Evolutionary conservation across 2,329 filamentous ascomycete genomes (phyloP).

Genomic region (Pseudopithomyces chartarum): DNA sequence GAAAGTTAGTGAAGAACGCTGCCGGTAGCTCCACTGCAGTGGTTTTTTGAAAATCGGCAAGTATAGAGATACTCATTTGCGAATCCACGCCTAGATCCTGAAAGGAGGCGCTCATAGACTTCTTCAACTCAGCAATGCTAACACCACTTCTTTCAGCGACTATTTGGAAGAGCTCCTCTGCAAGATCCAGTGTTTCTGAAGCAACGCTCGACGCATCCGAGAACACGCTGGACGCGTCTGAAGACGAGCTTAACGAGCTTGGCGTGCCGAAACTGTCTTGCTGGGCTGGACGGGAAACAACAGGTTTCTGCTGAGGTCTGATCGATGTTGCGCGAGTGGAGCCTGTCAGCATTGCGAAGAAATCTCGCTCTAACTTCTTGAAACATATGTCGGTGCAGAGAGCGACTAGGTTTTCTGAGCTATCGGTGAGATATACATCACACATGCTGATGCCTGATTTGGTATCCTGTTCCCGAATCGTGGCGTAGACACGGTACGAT

Average conservation of each 20-base stretch:
- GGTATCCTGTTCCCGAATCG: neutral
- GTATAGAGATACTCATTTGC: constrained; percentile 9
- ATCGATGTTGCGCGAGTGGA: neutral
- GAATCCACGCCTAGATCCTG: constrained; percentile 7
- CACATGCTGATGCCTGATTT: neutral
- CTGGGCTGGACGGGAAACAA: neutral
- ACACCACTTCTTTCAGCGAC: neutral
- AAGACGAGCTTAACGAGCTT: neutral
- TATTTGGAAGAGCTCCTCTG: neutral
- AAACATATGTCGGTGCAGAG: constrained; percentile 5
- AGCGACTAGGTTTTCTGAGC: neutral
- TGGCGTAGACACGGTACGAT: neutral
- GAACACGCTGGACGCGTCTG: neutral
- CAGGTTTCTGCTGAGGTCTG: neutral
- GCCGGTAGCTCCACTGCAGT: constrained; percentile 4
- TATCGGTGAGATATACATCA: neutral
- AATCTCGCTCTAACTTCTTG: constrained; percentile 4
- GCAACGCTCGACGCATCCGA: neutral
- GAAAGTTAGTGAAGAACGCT: neutral
- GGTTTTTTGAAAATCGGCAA: constrained; percentile 10
- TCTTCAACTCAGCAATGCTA: neutral
- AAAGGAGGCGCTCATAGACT: constrained; percentile 41
- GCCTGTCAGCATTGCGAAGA: constrained; percentile 6
- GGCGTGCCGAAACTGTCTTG: neutral
- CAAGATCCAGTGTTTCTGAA: neutral